These are phyloP conservation scores for Pelargonium nanum DNA, from an alignment of 345 rosid genomes.

Conservation along the genomic window DNA sequence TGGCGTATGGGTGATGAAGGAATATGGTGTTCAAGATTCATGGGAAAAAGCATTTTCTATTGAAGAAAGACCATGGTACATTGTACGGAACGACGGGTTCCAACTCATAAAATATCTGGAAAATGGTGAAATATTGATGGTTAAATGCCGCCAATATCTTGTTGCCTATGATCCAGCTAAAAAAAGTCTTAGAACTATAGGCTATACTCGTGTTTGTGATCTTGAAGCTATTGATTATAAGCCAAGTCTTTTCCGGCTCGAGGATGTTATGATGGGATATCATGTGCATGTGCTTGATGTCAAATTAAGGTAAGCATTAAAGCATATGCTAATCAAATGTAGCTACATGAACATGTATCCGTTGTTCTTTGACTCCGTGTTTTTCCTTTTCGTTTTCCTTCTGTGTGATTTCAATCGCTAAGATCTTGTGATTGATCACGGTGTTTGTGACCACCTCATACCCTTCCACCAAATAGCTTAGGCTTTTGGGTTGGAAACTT, in stretches of 20 bases:
- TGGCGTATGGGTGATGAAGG: conserved; percentile 2
- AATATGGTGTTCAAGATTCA: conserved; percentile 1
- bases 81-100: too few relatives aligned
- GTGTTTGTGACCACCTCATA: too few relatives aligned
- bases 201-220: too few relatives aligned
- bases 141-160: neutral
- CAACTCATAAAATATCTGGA: neutral
- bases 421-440: too few relatives aligned
- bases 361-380: too few relatives aligned
- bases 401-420: too few relatives aligned
- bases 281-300: neutral
- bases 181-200: neutral
- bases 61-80: neutral
- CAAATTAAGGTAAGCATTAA: neutral
- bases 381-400: too few relatives aligned
- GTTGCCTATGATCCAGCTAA: neutral
- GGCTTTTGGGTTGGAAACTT: too few relatives aligned
- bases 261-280: neutral
- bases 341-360: too few relatives aligned
- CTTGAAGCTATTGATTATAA: neutral
- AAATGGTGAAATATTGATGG: neutral
- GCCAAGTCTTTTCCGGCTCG: neutral
- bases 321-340: too few relatives aligned
- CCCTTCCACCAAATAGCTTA: too few relatives aligned
- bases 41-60: neutral